Base-by-base conservation (phyloP, 495 filamentous ascomycete species). In the Neurospora sp. region DNA sequence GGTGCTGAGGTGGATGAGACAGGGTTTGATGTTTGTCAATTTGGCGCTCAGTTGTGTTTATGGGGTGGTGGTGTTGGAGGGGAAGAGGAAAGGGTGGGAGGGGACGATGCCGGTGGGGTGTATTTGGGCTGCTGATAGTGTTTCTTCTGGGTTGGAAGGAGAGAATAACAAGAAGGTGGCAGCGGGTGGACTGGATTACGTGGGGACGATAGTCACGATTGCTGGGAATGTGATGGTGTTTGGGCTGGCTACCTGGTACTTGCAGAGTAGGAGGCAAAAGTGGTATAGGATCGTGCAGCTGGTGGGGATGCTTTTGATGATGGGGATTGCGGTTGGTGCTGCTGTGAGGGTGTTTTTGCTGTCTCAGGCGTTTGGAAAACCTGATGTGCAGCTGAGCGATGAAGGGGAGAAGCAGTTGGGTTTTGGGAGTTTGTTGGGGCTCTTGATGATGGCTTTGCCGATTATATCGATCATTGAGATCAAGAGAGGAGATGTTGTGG, bases 1-100 rank as follows among this genome's bases (percentile, higher is more conserved):
- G 87, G 88, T 90, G 1, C 75, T 90, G 70, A 79, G 88, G 41
- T 90, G 88, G 88, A 79, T 90, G 80, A 80, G 88, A 8, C 87
- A 90, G 77, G 73, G 84, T 18, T 81, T 89, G 78, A 89, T 90
- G 86, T 85, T 89, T 75, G 83, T 85, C 72, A 90, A 89, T 80
- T 76, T 90, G 27, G 81, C 81, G 5, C 83, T 90, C 39, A 83
- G 80, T 7, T 80, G 81, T 72, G 78, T 86, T 2, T 85, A 80
- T 44, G 88, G 88, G 8, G 80, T 87, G 23, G 86, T 85, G 74
- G 80, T 89, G 35, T 77, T 89, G 49, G 78, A 82, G 73, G 80
- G 79, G 62, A 85, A 87, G 49, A 81, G 81, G 74, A 79, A 80
- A 39, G 83, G 84, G n/a, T 76, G 89, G 66, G 82, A 84, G 16